These are phyloP conservation scores for Wolfiporia cocos DNA, from an alignment of 1,284 basidiomycete genomes.

Conservation along the genomic window DNA sequence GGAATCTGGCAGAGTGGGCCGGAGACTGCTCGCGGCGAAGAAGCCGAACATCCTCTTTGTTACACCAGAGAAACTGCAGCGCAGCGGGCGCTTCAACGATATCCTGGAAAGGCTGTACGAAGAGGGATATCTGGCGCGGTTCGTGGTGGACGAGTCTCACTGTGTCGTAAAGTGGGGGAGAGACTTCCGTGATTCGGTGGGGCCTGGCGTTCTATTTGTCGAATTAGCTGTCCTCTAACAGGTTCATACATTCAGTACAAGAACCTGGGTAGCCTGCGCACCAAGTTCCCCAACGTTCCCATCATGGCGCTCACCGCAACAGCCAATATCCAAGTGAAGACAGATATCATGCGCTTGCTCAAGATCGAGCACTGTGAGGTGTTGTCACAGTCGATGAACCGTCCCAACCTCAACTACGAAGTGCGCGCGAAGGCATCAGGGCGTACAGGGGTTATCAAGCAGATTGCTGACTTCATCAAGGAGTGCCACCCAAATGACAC, in stretches of 20 bases:
- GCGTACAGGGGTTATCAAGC: no score
- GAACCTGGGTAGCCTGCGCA: conserved; percentile 61
- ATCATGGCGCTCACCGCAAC: conserved; percentile 98
- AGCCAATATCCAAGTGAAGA: conserved; percentile 71
- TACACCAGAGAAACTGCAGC: conserved; percentile 88
- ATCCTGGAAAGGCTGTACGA: conserved; percentile 57
- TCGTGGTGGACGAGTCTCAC: conserved; percentile 96
- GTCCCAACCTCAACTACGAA: conserved; percentile 84
- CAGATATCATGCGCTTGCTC: conserved; percentile 76
- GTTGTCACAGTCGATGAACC: conserved; percentile 87
- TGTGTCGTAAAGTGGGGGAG: conserved; percentile 87
- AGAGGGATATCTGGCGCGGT: conserved; percentile 67
- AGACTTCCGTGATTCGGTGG: conserved; percentile 72
- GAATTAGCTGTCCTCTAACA: conserved; percentile 9
- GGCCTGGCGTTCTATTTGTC: conserved; percentile 15
- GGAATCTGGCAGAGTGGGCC: conserved; percentile 32
- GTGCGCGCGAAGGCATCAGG: conserved; percentile 71
- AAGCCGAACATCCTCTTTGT: conserved; percentile 73
- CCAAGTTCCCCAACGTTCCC: conserved; percentile 73
- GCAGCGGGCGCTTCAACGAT: conserved; percentile 49
- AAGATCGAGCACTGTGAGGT: conserved; percentile 54
- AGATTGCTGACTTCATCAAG: conserved; percentile 75
- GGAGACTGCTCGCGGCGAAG: conserved; percentile 34
- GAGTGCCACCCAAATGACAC: conserved; percentile 52
- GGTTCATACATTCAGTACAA: conserved; percentile 46